Percentiles rank a stretch among this genome's conserved stretches.
phyloP scores from a whole-genome alignment of 1,139 yeast species.

The Blastobotrys buckinghamii region DNA sequence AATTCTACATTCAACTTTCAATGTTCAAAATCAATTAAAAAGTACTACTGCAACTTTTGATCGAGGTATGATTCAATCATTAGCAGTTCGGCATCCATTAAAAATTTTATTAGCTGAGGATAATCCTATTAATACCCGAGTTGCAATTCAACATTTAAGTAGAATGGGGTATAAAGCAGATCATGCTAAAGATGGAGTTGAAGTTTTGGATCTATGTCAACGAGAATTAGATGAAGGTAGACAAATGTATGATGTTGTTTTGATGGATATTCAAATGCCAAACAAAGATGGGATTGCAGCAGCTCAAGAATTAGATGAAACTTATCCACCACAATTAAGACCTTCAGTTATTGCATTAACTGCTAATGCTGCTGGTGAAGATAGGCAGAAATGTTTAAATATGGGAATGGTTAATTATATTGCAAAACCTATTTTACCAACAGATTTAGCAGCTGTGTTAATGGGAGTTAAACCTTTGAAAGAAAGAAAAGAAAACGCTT shows the following conservation, averaged over 20 bases:
- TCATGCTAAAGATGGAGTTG: slow-evolving; percentile 52
- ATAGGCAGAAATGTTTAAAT: slow-evolving; percentile 42
- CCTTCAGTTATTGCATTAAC: slow-evolving; percentile 49
- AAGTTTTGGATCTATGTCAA: slow-evolving; percentile 41
- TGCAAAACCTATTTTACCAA: slow-evolving; percentile 51
- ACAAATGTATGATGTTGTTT: slow-evolving; percentile 43
- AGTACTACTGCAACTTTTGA: slow-evolving; percentile 23
- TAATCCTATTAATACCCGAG: slow-evolving; percentile 45
- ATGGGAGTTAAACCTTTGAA: slow-evolving; percentile 27
- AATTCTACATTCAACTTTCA: slow-evolving; percentile 22
- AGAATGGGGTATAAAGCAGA: slow-evolving; percentile 50
- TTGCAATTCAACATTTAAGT: slow-evolving; percentile 47
- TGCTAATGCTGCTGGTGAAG: slow-evolving; percentile 55
- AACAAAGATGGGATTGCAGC: slow-evolving; percentile 48
- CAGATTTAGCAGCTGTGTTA: slow-evolving; percentile 36
- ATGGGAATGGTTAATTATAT: slow-evolving; percentile 54
- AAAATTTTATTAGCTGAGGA: slow-evolving; percentile 49
- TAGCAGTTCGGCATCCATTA: slow-evolving; percentile 39
- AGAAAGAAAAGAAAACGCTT: slow-evolving; percentile 4
- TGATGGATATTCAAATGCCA: slow-evolving; percentile 57
- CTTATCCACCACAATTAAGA: slow-evolving; percentile 29
- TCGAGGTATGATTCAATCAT: slow-evolving; percentile 23
- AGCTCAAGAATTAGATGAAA: slow-evolving; percentile 33
- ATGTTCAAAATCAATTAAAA: slow-evolving; percentile 20
- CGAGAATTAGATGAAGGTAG: slow-evolving; percentile 26